Evolutionary conservation across 345 rosid genomes (phyloP).

Genomic region (Brassica napus): DNA sequence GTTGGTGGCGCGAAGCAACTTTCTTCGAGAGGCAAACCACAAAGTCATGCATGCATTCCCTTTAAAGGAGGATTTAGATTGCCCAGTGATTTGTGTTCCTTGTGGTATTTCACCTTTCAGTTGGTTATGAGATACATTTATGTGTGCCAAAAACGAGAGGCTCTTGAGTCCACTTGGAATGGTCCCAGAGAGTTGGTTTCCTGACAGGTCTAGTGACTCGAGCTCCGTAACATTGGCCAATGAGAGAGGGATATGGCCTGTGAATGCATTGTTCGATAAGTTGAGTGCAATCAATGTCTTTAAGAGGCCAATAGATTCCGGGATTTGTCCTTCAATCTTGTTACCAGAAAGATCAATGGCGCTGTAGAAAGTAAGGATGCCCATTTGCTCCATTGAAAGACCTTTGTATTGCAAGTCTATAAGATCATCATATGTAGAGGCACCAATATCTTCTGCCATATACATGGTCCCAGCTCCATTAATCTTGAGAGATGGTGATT

Average conservation of each 20-base stretch:
- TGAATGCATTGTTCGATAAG: not conserved
- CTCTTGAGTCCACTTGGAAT: slow-evolving; percentile 6
- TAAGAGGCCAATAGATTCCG: not conserved
- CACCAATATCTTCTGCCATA: no score
- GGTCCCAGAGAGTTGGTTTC: slow-evolving; percentile 10
- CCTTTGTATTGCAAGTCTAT: no score
- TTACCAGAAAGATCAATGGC: not conserved
- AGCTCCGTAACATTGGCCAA: not conserved
- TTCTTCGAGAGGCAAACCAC: slow-evolving; percentile 10
- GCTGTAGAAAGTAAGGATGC: not conserved
- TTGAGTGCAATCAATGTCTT: not conserved
- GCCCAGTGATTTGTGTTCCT: not conserved
- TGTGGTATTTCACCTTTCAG: not conserved
- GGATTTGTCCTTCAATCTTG: not conserved
- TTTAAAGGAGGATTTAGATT: slow-evolving; percentile 7
- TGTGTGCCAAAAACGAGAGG: slow-evolving; percentile 12
- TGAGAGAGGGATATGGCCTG: not conserved
- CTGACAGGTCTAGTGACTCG: not conserved
- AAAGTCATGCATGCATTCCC: slow-evolving; percentile 7
- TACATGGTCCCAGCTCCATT: not conserved
- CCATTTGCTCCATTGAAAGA: no score
- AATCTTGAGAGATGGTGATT: not conserved
- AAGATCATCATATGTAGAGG: no score
- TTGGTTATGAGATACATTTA: not conserved
- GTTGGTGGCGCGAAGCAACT: not conserved